Evolutionary conservation across 1,284 basidiomycete species (phyloP), one percentile per base, ranked within the genome.

Genomic region (Cryptococcus jaspeensis): DNA sequence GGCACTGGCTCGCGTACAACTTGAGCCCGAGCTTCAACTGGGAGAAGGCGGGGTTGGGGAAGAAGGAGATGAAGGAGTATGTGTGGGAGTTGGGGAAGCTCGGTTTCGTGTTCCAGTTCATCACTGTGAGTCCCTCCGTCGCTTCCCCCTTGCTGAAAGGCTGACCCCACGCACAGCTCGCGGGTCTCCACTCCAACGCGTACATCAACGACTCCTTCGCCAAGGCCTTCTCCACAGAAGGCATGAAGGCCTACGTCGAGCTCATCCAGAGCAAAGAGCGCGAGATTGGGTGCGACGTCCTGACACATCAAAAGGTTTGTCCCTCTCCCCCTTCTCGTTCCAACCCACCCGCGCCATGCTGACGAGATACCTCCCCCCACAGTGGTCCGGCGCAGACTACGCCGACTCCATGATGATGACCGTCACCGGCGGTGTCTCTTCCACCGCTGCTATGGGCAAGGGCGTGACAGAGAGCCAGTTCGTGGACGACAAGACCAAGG

Each of bases 171-270:
- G 2, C n/a, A 52, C 65, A 92, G 90, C 90, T 98, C 58, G 95
- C 86, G 55, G 96, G 96, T 63, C 83, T 98, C 52, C 95, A 99
- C 78, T 95, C 93, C 65, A 98, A 95, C 79, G 95, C 88, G 39
- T 96, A 93, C 80, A 99, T 99, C 76, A 92, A 88, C 67, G 93
- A 98, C 76, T 80, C 89, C 40, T 98, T 99, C 76, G 93, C 95
- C 16, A 80, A 85, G 67, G 83, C 87, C 49, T 99, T 87, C 74
- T 87, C 91, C 45, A 87, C 85, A 75, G 93, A 96, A 64, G 83
- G 83, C 55, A 84, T 84, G 83, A 83, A 84, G 74, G 83, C 83
- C 2, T 84, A 84, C 67, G 82, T 83, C 60, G 79, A 80, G 69
- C 64, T 82, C 23, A 78, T 84, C 48, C 82, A 83, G 75, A 81